Base-by-base conservation (phyloP, 2,329 filamentous ascomycete species). In the Colletotrichum acutatum region DNA sequence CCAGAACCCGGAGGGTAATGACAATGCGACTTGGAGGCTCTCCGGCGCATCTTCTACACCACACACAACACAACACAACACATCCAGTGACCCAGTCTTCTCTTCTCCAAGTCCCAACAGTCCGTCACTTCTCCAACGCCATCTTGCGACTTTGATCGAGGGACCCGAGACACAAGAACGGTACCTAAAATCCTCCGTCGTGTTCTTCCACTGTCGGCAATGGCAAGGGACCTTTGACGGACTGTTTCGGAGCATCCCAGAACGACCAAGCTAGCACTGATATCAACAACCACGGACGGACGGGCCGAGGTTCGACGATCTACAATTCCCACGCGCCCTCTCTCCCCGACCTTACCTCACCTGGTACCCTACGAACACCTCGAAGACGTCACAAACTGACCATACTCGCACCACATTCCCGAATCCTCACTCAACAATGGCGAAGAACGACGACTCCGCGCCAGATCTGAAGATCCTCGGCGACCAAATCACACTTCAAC, bases 401-500 rank as follows among this genome's bases (percentile, higher is more conserved):
- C 46, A 37, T 32, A 26, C 19, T 60, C 54, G 5, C 14, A 6
- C 37, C 19, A 22, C 28, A 34, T 58, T 26, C 32, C 12, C 28
- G 37, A 24, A 62, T 19, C 22, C 46, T 5, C 19, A 37, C 34
- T 12, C 49, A 12, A 66, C 52, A 62, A 87, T 87, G 85, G 77
- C 83, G 37, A 72, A 74, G 24, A 81, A 82, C 60, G 81, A 85
- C 74, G 77, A 82, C 12, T 79, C 83, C 75, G 91, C 93, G 64
- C 93, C 93, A n/a, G 93, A 95, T 81, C 86, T 95, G 66, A 91
- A 94, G 81, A 94, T 95, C 76, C 85, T 94, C 11, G 93, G 93
- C 75, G 90, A 94, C 79, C 86, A 92, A 78, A 90, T 95, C 77
- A 94, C 91, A 1, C 89, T 95, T 52, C 93, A 94, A 79, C 93